Evolutionary conservation across 768 basidiomycete genomes (phyloP).

Genomic region (Rossbeevera mucosa): DNA sequence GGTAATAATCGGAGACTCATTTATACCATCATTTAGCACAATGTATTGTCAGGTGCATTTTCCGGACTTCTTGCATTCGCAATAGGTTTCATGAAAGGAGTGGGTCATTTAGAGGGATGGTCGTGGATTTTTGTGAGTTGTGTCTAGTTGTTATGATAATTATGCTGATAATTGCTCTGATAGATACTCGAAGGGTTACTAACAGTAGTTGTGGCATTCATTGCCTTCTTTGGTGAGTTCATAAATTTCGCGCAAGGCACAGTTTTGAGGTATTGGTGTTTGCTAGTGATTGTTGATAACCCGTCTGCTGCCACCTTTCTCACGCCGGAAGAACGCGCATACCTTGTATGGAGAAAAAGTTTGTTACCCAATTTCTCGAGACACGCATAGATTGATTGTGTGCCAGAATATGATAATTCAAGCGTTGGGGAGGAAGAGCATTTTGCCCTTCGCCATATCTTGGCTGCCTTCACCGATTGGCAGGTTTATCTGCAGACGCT

Average conservation of each 20-base stretch:
- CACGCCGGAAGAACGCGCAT: conserved; percentile 14
- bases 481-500: conserved; percentile 37
- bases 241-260: neutral
- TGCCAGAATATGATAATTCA: conserved; percentile 34
- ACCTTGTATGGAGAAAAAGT: conserved; percentile 20
- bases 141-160: neutral
- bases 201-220: conserved; percentile 52
- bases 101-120: conserved; percentile 49
- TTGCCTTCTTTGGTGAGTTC: conserved; percentile 47
- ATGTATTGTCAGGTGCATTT: conserved; percentile 41
- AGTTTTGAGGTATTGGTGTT: neutral
- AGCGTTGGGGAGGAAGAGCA: conserved; percentile 42
- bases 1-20: conserved; percentile 25
- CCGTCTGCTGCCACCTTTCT: conserved; percentile 18
- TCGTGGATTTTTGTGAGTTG: conserved; percentile 61
- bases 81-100: conserved; percentile 50
- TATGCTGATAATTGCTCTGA: neutral
- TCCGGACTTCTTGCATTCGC: conserved; percentile 55
- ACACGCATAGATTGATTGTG: conserved; percentile 50
- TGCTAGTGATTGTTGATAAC: conserved; percentile 54
- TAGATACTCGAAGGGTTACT: conserved; percentile 40
- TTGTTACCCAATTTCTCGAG: neutral
- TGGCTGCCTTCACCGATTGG: conserved; percentile 57
- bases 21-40: neutral
- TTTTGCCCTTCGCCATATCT: conserved; percentile 50